Percentiles rank a stretch among this genome's conserved stretches.
Evolutionary conservation across 2,329 filamentous ascomycete species (phyloP).

Genomic region (Boeremia lycopersici): DNA sequence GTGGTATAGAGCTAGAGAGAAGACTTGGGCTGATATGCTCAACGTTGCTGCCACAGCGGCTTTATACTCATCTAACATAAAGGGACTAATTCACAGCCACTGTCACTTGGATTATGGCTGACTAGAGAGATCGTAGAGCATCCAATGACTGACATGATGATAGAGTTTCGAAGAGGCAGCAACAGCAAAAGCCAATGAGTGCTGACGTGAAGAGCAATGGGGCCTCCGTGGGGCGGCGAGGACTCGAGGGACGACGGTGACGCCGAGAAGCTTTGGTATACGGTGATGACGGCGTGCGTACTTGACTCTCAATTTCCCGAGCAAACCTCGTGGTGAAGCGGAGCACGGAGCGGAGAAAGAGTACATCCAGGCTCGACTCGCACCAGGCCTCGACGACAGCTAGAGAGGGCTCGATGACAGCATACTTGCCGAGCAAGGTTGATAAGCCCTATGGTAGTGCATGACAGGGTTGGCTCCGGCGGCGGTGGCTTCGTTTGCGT

Average conservation of each 20-base stretch:
- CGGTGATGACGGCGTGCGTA: background rate
- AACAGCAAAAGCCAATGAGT: background rate
- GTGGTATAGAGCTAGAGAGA: background rate
- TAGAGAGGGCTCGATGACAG: no score
- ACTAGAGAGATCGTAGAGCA: background rate
- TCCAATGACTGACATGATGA: background rate
- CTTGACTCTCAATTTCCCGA: background rate
- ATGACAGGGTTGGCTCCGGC: background rate
- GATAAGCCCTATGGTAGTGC: background rate
- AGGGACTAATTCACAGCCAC: background rate
- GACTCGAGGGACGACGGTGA: background rate
- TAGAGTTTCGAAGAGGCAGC: background rate
- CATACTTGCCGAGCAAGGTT: no score
- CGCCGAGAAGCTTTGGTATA: background rate
- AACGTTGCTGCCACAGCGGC: background rate
- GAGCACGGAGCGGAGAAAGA: background rate
- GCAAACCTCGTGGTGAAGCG: background rate
- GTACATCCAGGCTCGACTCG: background rate
- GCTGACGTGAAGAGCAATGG: background rate
- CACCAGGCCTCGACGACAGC: no score
- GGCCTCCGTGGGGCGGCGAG: background rate
- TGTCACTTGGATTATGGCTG: background rate
- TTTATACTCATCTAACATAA: background rate
- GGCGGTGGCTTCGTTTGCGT: background rate
- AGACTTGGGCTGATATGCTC: background rate